Conservation (phyloP, 257 asterid species). For the Cordia subcordata region DNA sequence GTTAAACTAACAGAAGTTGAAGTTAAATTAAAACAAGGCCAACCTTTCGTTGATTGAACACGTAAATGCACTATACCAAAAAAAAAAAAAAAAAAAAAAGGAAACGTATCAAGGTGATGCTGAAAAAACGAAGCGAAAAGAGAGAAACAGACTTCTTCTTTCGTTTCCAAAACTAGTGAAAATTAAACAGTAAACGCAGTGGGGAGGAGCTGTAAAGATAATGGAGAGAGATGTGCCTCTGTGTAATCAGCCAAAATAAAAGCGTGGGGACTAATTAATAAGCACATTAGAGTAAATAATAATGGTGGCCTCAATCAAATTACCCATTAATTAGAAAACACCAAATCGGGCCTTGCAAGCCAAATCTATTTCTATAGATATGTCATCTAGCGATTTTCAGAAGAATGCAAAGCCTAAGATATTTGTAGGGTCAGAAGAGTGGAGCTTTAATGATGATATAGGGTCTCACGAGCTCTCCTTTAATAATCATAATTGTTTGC, state of each 20-base stretch:
- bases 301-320: too few species aligned
- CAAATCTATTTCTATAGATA: too few species aligned
- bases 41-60: background rate
- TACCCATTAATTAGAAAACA: too few species aligned
- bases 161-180: conserved; percentile 12
- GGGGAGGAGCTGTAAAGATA: conserved; percentile 13
- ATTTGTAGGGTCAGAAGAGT: too few species aligned
- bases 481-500: background rate
- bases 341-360: too few species aligned
- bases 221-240: background rate
- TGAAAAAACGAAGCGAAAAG: conserved; percentile 29
- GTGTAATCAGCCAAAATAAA: too few species aligned
- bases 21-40: background rate
- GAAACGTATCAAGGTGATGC: conserved; percentile 21
- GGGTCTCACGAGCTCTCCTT: background rate
- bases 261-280: too few species aligned
- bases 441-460: background rate
- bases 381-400: too few species aligned
- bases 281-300: too few species aligned
- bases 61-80: conserved; percentile 5
- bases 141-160: conserved; percentile 11
- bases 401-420: too few species aligned
- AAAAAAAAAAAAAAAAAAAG: conserved; percentile 1
- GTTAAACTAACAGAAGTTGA: background rate
- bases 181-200: conserved; percentile 17